Conservation (phyloP, 2,329 filamentous ascomycete genomes). For the Cladophialophora bantiana region DNA sequence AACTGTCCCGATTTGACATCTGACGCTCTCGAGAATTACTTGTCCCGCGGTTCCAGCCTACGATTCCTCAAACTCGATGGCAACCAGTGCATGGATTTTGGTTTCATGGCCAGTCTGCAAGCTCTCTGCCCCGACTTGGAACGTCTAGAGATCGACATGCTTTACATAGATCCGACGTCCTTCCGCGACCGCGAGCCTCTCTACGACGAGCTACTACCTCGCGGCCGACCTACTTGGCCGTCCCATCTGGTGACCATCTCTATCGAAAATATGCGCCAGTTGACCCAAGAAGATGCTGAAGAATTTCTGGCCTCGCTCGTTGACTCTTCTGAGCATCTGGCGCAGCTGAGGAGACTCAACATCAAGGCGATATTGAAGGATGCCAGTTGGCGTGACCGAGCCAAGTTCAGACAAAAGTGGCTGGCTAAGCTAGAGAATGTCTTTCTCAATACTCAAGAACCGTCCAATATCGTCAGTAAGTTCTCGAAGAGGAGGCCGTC, state of each 20-base stretch:
- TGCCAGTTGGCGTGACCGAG: slow-evolving; percentile 79
- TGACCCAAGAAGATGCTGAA: slow-evolving; percentile 72
- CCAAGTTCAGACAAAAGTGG: slow-evolving; percentile 80
- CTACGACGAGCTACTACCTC: slow-evolving; percentile 65
- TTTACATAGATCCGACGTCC: slow-evolving; percentile 74
- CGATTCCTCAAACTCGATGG: slow-evolving; percentile 74
- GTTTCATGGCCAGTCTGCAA: slow-evolving; percentile 73
- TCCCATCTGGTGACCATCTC: slow-evolving; percentile 72
- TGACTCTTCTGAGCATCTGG: slow-evolving; percentile 70
- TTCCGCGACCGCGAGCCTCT: slow-evolving; percentile 76
- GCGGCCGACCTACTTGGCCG: slow-evolving; percentile 75
- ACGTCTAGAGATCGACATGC: slow-evolving; percentile 76
- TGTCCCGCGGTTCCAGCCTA: slow-evolving; percentile 71
- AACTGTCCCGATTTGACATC: slow-evolving; percentile 81
- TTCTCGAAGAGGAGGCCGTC: slow-evolving; percentile 22
- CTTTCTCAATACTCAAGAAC: slow-evolving; percentile 45
- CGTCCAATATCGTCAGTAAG: slow-evolving; percentile 3
- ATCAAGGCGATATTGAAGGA: slow-evolving; percentile 80
- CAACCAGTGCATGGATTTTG: slow-evolving; percentile 78
- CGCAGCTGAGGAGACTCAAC: slow-evolving; percentile 70
- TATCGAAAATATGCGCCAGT: slow-evolving; percentile 78
- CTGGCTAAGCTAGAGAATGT: slow-evolving; percentile 68
- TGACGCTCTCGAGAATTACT: slow-evolving; percentile 68
- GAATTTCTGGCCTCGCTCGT: slow-evolving; percentile 81
- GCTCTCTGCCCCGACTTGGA: slow-evolving; percentile 73